Conservation (phyloP, 148 eudicot genomes). For the Persicaria tinctoria region DNA sequence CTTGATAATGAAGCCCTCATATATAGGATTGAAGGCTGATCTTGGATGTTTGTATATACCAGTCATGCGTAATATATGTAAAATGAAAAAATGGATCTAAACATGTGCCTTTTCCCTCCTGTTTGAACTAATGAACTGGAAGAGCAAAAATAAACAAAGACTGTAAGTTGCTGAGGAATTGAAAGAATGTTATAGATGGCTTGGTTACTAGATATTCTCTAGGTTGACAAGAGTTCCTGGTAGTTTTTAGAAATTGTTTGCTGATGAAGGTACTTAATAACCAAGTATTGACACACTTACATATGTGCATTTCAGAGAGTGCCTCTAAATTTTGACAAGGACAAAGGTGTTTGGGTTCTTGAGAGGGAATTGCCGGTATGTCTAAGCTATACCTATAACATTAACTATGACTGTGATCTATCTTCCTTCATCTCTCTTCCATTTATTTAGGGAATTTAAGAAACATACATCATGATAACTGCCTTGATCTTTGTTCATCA, state of each 20-base stretch:
- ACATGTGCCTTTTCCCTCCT: background rate
- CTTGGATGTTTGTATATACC: background rate
- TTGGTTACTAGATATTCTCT: background rate
- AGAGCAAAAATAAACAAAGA: background rate
- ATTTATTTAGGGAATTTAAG: background rate
- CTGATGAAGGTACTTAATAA: background rate
- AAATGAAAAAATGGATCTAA: background rate
- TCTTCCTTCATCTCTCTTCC: background rate
- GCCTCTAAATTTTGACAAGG: conserved; percentile 51
- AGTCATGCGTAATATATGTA: background rate
- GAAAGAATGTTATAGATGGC: background rate
- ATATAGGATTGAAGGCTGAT: background rate
- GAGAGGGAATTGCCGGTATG: conserved; percentile 75
- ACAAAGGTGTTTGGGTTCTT: conserved; percentile 58
- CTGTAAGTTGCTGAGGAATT: background rate
- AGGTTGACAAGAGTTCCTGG: background rate
- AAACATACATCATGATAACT: background rate
- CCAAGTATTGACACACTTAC: too few species aligned
- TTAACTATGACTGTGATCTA: background rate
- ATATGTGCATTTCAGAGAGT: conserved; percentile 40
- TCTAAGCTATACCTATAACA: background rate
- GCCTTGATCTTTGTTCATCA: background rate
- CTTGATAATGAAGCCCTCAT: background rate
- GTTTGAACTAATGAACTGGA: background rate
- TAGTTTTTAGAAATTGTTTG: background rate